Base-by-base conservation (phyloP, 164 flowering plant genomes). In the Nymphaea thermarum region DNA sequence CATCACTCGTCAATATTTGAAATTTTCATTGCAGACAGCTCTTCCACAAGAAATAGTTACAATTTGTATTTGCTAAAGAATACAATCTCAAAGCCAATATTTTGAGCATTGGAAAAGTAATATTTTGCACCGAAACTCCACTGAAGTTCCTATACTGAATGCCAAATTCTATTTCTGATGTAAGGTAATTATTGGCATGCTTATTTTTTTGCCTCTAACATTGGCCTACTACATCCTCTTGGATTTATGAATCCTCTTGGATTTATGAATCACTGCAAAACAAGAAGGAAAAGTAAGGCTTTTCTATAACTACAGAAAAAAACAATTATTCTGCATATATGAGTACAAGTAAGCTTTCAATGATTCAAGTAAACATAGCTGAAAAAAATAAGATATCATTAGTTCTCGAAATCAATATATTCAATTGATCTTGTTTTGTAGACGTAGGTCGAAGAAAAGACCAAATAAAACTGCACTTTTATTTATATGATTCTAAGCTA, bases 31-130 rank as follows among this genome's bases (percentile, higher is more conserved):
- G 76, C 82, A 87, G 94, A 89, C 94, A 61, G 89, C 92, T 76
- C 90, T 90, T 73, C 94, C 97, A 60, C 94, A 84, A 80, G 90
- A 89, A 73, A 79, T 87, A 36, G 94, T 25, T 90, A 43, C 87
- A 90, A 7, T 89, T 89, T 75, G 91, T 89, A 25, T 89, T 87
- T 71, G 89, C 93, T 57, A 87, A 79, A 72, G 96, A 90, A 77
- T 88, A 90, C 71, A 82, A 82, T 64, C 72, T 88, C 41, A 82
- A 88, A 79, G 87, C 94, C 25, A 82, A 82, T 44, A 77, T 88
- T 57, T 64, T 86, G 71, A 90, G 96, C 82, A 85, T 86, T 3
- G 90, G 86, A 90, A 86, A 84, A 75, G 8, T 36, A 69, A 47
- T 47, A 47, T 6, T 6, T 47, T 47, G 55, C 11, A 47, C 36